Conservation (phyloP, 306 rosid species). For the Comarum palustre region DNA sequence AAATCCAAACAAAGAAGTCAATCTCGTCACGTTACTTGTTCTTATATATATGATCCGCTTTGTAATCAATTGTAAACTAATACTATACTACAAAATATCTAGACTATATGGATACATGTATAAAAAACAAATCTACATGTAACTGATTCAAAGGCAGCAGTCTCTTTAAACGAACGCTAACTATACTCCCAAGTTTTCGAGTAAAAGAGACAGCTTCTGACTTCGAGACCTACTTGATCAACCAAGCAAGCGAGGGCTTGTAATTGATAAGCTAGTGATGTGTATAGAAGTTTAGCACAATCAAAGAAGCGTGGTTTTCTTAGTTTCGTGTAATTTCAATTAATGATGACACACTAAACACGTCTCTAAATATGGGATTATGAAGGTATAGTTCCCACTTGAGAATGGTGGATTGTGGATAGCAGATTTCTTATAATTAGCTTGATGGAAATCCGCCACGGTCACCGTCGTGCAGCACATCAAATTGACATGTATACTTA, state of each 20-base stretch:
- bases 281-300: too few relatives aligned
- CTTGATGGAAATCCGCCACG: neutral
- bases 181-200: neutral
- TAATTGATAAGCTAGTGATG: too few relatives aligned
- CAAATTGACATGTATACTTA: neutral
- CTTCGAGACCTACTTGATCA: neutral
- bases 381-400: accelerated
- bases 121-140: neutral
- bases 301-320: too few relatives aligned
- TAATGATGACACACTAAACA: neutral
- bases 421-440: neutral
- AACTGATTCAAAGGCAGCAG: neutral
- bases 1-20: too few relatives aligned
- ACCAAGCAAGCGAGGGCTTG: too few relatives aligned
- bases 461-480: neutral
- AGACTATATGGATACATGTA: too few relatives aligned
- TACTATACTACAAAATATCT: neutral
- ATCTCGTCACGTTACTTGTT: neutral
- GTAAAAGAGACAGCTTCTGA: neutral
- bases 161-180: neutral
- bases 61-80: neutral
- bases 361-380: accelerated
- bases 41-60: neutral
- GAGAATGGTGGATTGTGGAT: neutral
- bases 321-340: too few relatives aligned